Evolutionary conservation across 2,329 filamentous ascomycete genomes (phyloP).

Genomic region (Harringtonia aguacate): DNA sequence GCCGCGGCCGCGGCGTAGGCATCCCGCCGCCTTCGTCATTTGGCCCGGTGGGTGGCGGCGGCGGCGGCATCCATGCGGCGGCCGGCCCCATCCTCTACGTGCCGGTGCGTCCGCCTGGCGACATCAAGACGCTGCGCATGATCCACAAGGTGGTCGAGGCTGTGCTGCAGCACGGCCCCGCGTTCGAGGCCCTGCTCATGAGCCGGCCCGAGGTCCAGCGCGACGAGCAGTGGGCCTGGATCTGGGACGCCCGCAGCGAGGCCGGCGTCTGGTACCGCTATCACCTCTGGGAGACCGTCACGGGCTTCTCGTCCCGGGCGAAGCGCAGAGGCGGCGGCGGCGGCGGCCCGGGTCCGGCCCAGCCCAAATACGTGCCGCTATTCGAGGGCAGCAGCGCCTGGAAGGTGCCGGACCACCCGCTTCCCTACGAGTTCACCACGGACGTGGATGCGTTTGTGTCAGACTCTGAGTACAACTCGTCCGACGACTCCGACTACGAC

Average conservation of each 20-base stretch:
- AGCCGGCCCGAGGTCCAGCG: constrained; percentile 69
- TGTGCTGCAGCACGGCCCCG: constrained; percentile 67
- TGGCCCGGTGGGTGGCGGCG: constrained; percentile 33
- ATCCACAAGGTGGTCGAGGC: constrained; percentile 84
- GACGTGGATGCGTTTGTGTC: constrained; percentile 69
- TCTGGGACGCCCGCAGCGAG: constrained; percentile 74
- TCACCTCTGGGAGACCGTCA: constrained; percentile 80
- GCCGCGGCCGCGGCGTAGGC: constrained; percentile 12
- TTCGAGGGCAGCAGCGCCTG: constrained; percentile 73
- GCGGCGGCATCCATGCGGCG: constrained; percentile 20
- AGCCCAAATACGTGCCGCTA: constrained; percentile 48
- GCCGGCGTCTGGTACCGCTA: constrained; percentile 89
- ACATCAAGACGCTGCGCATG: constrained; percentile 67
- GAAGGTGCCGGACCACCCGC: constrained; percentile 59
- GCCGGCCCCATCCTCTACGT: constrained; percentile 49
- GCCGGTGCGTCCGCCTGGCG: constrained; percentile 62
- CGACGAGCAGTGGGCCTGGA: constrained; percentile 87
- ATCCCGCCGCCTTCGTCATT: constrained; percentile 61
- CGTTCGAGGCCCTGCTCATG: constrained; percentile 91
- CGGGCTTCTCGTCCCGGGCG: constrained; percentile 39
- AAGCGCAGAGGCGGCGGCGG: too few species aligned
- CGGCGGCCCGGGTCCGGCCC: constrained; percentile 18
- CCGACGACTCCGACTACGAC: constrained; percentile 67
- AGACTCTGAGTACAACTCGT: constrained; percentile 77
- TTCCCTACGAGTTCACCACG: constrained; percentile 76